Evolutionary conservation across 2,329 filamentous ascomycete genomes (phyloP), one percentile per base, ranked within the genome.

Genomic region (Phialophora macrospora): DNA sequence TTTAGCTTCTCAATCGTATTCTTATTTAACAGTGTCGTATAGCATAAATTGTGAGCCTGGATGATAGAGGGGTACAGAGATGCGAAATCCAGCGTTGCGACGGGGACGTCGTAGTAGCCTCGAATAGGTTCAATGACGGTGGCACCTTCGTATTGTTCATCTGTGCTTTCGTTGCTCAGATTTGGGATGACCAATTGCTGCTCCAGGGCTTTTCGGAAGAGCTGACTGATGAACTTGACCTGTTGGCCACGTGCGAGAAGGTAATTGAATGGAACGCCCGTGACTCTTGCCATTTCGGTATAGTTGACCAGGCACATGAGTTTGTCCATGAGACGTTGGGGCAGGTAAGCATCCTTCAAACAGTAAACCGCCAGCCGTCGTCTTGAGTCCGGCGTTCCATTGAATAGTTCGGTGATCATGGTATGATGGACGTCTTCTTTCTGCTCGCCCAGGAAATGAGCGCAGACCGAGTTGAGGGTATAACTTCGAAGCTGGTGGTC

Each of bases 201-300:
- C 71, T 98, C 92, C 32, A 95, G 79, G 2, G 95, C 93, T 78
- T 98, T 98, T 64, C 95, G 89, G 84, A 96, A 99, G 17, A 99
- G 83, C 76, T 99, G 95, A 76, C 93, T 98, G 80, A 99, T 87
- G 80, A 99, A 99, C 75, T 97, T 97, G 76, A 99, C 89, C 78
- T 99, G 96, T 77, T 99, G 95, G 52, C 95, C 95, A 75, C 93
- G 88, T 26, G 95, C 88, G 1, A 99, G 85, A 52, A 99, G 84
- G 75, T 90, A 96, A 75, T 97, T 98, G 83, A 99, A 99, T 0
- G 95, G 95, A 4, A 99, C 94, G 73, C 95, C 95, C 28, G 96
- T 99, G 79, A 99, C 95, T 87, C 95, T 95, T 64, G 95, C 94
- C 95, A 99, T 99, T 80, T 99, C 95, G 0, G 95, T 98, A 75